Evolutionary conservation across 192 early-diverging fungal species (phyloP).

Genomic region (Funneliformis geosporum): DNA sequence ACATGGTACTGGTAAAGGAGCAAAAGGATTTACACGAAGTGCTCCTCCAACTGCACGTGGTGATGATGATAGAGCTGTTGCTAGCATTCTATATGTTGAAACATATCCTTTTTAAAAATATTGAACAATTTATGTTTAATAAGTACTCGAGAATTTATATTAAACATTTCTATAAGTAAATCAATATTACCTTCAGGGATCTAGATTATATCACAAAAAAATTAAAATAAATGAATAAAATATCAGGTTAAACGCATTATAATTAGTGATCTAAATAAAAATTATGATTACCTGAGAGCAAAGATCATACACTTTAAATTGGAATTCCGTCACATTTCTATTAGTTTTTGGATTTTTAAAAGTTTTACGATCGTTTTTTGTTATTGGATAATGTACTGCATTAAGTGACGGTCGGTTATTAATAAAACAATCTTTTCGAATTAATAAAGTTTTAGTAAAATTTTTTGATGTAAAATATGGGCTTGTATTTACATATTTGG

Average conservation of each 20-base stretch:
- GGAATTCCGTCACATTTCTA: conserved; percentile 12
- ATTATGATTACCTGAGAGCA: conserved; percentile 16
- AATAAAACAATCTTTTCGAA: not conserved
- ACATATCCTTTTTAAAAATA: conserved; percentile 21
- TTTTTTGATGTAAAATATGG: too few relatives aligned
- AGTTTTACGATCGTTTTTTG: not conserved
- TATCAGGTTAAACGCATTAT: not conserved
- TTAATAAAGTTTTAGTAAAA: too few relatives aligned
- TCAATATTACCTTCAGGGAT: not conserved
- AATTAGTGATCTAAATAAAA: not conserved
- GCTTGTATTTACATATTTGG: too few relatives aligned
- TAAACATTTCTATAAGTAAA: not conserved
- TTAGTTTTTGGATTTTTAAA: conserved; percentile 13
- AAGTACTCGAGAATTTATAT: not conserved
- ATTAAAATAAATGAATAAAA: not conserved
- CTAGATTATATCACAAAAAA: not conserved
- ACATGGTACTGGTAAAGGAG: conserved; percentile 64
- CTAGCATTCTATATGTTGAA: conserved; percentile 24
- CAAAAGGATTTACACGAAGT: conserved; percentile 58
- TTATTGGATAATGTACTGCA: not conserved
- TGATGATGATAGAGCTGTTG: conserved; percentile 6
- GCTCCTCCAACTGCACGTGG: conserved; percentile 22
- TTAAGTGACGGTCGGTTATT: not conserved
- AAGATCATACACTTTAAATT: conserved; percentile 25
- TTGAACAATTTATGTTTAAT: not conserved